A percentile compares a stretch with the other conserved stretches of the same genome.
phyloP scores from a whole-genome alignment of 169 alveolate species.

The Babesia bovis region DNA sequence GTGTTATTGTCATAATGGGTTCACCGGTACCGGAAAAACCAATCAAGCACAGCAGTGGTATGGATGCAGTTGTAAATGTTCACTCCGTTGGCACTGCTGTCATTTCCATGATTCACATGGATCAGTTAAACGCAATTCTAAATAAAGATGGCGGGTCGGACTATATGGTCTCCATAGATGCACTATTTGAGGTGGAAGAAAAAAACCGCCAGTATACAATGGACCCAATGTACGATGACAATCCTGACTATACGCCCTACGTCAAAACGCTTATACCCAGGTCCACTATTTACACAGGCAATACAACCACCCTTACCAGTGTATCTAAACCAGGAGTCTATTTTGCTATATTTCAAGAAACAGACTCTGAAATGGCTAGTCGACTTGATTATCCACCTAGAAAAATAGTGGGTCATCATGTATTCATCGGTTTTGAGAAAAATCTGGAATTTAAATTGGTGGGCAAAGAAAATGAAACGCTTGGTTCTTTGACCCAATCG shows the following conservation, averaged over 20 bases:
- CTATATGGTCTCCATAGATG: neutral
- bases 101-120: neutral
- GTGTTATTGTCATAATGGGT: neutral
- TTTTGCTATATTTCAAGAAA: neutral
- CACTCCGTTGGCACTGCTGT: neutral
- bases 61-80: neutral
- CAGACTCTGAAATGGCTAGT: neutral
- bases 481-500: constrained; percentile 20
- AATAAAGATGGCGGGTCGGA: neutral
- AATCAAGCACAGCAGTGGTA: neutral
- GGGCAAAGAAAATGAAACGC: neutral
- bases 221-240: neutral
- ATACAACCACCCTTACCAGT: neutral
- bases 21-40: neutral
- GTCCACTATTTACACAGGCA: neutral
- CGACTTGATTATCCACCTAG: neutral
- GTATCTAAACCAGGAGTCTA: constrained; percentile 8
- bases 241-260: neutral
- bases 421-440: constrained; percentile 30
- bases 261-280: neutral
- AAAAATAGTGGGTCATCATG: neutral
- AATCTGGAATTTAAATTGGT: constrained; percentile 5
- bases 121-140: neutral
- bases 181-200: neutral
- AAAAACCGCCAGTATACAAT: neutral